These are phyloP conservation scores for Psilocybe cyanescens DNA, from an alignment of 768 basidiomycete genomes.

Conservation along the genomic window DNA sequence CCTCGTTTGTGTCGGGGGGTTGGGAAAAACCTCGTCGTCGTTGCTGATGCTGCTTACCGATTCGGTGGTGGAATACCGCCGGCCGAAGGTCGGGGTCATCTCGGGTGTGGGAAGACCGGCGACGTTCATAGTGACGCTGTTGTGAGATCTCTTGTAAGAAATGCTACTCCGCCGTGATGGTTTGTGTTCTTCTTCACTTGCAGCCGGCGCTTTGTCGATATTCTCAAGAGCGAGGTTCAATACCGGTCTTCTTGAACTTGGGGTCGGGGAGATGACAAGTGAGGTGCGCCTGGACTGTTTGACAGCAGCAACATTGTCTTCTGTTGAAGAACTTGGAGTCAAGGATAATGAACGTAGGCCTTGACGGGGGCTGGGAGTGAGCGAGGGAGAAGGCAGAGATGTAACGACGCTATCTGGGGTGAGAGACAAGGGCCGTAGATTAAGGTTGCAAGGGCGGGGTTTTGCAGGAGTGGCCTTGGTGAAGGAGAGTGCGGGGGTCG, in stretches of 20 bases:
- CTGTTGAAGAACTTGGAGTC: slow-evolving; percentile 30
- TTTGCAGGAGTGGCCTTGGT: slow-evolving; percentile 46
- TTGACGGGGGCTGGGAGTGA: slow-evolving; percentile 51
- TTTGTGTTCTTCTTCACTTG: slow-evolving; percentile 35
- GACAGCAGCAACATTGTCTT: slow-evolving; percentile 28
- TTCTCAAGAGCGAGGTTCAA: slow-evolving; percentile 40
- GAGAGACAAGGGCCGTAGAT: slow-evolving; percentile 74
- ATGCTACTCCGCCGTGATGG: slow-evolving; percentile 69
- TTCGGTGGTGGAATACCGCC: slow-evolving; percentile 32
- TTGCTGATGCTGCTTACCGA: slow-evolving; percentile 28
- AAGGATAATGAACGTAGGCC: slow-evolving; percentile 61
- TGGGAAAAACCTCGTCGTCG: slow-evolving; percentile 50
- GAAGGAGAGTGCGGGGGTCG: slow-evolving; percentile 33
- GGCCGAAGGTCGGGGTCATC: slow-evolving; percentile 62
- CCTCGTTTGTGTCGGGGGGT: slow-evolving; percentile 40
- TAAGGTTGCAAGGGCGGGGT: slow-evolving; percentile 67
- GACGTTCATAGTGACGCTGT: slow-evolving; percentile 32
- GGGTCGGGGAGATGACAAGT: slow-evolving; percentile 34
- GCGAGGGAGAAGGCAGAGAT: slow-evolving; percentile 56
- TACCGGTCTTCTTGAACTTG: slow-evolving; percentile 36
- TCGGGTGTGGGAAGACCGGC: slow-evolving; percentile 73
- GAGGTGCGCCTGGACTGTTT: slow-evolving; percentile 35
- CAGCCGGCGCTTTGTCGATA: slow-evolving; percentile 26
- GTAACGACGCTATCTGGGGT: slow-evolving; percentile 49
- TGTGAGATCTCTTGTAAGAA: slow-evolving; percentile 63